These are phyloP conservation scores for Lepidium aucheri DNA, from an alignment of 345 rosid genomes.

Conservation along the genomic window DNA sequence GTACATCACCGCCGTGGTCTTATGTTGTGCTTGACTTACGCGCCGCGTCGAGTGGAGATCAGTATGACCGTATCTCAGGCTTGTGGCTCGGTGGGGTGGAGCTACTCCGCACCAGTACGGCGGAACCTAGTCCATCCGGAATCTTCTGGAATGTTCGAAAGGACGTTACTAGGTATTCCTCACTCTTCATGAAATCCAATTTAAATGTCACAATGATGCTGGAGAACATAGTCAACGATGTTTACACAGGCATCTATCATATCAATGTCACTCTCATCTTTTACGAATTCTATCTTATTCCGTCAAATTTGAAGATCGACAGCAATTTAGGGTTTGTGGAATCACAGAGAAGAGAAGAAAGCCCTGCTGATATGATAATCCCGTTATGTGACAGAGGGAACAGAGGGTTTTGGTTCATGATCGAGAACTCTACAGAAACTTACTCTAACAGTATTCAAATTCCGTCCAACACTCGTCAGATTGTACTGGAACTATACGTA, in stretches of 20 bases:
- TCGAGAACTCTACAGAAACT: slow-evolving; percentile 42
- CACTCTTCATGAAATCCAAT: slow-evolving; percentile 36
- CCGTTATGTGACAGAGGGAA: slow-evolving; percentile 37
- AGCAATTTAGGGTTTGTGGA: neutral
- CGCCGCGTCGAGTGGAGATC: no score
- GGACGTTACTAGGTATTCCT: slow-evolving; percentile 66
- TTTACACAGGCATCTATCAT: slow-evolving; percentile 67
- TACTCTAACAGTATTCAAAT: slow-evolving; percentile 37
- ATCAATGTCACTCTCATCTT: slow-evolving; percentile 51
- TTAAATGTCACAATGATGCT: slow-evolving; percentile 69
- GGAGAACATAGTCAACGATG: slow-evolving; percentile 67
- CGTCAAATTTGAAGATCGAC: neutral
- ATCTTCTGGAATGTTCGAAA: slow-evolving; percentile 76
- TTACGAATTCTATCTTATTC: slow-evolving; percentile 33
- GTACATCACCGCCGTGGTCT: slow-evolving; percentile 70
- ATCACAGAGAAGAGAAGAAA: slow-evolving; percentile 12
- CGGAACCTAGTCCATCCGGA: slow-evolving; percentile 57
- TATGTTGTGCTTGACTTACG: no score
- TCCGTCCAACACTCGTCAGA: slow-evolving; percentile 51
- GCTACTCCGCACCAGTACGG: slow-evolving; percentile 87
- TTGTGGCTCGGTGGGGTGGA: slow-evolving; percentile 84
- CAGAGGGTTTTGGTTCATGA: slow-evolving; percentile 60
- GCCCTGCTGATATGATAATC: slow-evolving; percentile 62
- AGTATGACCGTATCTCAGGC: slow-evolving; percentile 67
- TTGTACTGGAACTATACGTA: slow-evolving; percentile 54